phyloP scores from a whole-genome alignment of 2,329 filamentous ascomycete species.

The Neopestalotiopsis sp. region DNA sequence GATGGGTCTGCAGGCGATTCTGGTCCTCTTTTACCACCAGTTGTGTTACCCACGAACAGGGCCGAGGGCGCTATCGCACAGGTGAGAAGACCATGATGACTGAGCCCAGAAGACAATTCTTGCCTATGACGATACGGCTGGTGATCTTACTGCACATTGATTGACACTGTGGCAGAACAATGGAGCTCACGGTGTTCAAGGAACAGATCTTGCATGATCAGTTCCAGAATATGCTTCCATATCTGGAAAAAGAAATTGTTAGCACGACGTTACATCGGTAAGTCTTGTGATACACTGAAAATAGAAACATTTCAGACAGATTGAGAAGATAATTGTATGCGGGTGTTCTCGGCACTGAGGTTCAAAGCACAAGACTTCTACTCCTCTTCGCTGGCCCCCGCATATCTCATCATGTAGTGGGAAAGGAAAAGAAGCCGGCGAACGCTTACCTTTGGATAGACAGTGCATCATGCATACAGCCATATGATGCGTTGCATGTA shows the following conservation, averaged over 20 bases:
- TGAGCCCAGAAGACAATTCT: too few relatives aligned
- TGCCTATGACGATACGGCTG: too few relatives aligned
- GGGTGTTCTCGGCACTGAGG: conserved; percentile 65
- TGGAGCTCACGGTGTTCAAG: not conserved
- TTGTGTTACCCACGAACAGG: too few relatives aligned
- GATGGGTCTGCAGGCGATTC: too few relatives aligned
- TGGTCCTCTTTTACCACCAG: too few relatives aligned
- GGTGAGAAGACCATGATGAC: too few relatives aligned
- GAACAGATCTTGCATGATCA: not conserved
- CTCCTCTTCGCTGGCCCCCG: conserved; percentile 55
- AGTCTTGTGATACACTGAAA: conserved; percentile 8
- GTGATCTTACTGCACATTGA: too few relatives aligned
- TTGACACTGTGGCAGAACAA: too few relatives aligned
- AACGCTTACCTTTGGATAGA: not conserved
- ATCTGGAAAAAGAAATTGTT: not conserved
- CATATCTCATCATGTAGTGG: conserved; percentile 52
- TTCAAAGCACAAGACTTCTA: conserved; percentile 31
- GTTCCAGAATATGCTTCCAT: not conserved
- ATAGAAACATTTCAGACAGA: conserved; percentile 53
- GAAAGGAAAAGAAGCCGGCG: not conserved
- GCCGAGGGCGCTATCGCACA: too few relatives aligned
- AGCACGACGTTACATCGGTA: not conserved
- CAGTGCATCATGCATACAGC: not conserved
- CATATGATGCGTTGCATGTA: not conserved
- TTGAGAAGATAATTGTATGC: conserved; percentile 72